phyloP scores from a whole-genome alignment of 805 yeast species.

The Candida coquimbonensis region DNA sequence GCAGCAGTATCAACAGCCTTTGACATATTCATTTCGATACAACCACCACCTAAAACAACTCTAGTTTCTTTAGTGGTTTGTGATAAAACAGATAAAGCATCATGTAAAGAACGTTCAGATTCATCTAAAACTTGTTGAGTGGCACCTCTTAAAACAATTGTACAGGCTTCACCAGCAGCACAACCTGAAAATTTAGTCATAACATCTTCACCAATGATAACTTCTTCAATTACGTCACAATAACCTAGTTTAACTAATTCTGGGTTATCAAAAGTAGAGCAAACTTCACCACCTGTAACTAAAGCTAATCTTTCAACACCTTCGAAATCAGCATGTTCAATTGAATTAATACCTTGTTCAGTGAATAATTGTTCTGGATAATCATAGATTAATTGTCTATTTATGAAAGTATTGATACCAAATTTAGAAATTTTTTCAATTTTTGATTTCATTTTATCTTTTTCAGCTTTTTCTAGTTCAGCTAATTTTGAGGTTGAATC shows the following conservation, averaged over 20 bases:
- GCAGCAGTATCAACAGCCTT: constrained; percentile 97
- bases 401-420: constrained; percentile 83
- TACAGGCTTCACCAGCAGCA: constrained; percentile 92
- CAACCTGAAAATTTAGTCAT: constrained; percentile 94
- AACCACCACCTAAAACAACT: constrained; percentile 83
- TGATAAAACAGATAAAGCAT: constrained; percentile 89
- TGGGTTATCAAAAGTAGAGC: constrained; percentile 90
- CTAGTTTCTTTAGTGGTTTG: constrained; percentile 92
- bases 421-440: constrained; percentile 85
- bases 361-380: constrained; percentile 95
- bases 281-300: constrained; percentile 98
- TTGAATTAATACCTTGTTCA: constrained; percentile 80
- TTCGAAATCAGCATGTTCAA: constrained; percentile 97
- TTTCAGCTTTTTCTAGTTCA: constrained; percentile 88
- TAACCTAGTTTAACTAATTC: constrained; percentile 79
- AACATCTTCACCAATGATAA: constrained; percentile 86
- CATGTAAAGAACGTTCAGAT: constrained; percentile 95
- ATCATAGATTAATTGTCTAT: constrained; percentile 94
- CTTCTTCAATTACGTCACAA: constrained; percentile 86
- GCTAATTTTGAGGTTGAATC: constrained; percentile 93
- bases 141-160: constrained; percentile 93
- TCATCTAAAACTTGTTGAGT: constrained; percentile 95
- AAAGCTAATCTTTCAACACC: constrained; percentile 95
- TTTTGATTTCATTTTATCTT: constrained; percentile 84
- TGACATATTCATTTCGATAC: constrained; percentile 89